Percentiles rank a stretch among this genome's conserved stretches.
Conservation (phyloP, 306 rosid species). For the Cyclanthera cordifolia region DNA sequence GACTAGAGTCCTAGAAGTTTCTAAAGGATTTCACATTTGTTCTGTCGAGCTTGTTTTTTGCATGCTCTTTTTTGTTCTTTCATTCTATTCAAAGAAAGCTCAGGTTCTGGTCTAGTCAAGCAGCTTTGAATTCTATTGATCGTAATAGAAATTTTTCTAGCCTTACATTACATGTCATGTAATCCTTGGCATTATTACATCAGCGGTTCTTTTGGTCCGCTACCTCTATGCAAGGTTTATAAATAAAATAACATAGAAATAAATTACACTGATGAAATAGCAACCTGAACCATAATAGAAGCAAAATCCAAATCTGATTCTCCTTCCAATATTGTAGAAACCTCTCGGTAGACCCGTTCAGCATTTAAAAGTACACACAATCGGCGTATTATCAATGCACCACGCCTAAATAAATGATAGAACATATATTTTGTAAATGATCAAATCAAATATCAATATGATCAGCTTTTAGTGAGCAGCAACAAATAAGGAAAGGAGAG, state of each 20-base stretch:
- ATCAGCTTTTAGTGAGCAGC: background rate
- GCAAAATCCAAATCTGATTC: conserved; percentile 86
- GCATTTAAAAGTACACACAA: conserved; percentile 93
- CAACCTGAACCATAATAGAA: conserved; percentile 90
- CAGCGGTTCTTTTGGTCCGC: background rate
- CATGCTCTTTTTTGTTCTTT: too few species aligned
- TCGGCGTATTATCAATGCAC: conserved; percentile 86
- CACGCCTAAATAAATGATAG: conserved; percentile 50
- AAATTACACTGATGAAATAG: conserved; percentile 15
- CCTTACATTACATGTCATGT: background rate
- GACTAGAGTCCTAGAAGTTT: too few species aligned
- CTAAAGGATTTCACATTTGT: too few species aligned
- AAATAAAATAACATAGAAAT: conserved; percentile 7
- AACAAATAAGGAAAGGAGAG: conserved; percentile 1
- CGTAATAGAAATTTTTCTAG: background rate
- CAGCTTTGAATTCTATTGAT: background rate
- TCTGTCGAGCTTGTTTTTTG: too few species aligned
- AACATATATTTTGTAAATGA: conserved; percentile 5
- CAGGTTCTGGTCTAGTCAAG: too few species aligned
- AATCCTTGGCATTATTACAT: background rate
- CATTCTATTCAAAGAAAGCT: too few species aligned
- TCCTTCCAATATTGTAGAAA: conserved; percentile 73
- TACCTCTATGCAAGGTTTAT: conserved; percentile 4
- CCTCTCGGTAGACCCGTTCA: conserved; percentile 83
- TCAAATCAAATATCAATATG: background rate